phyloP scores from a whole-genome alignment of 306 rosid genomes.

The Lotus japonicus region DNA sequence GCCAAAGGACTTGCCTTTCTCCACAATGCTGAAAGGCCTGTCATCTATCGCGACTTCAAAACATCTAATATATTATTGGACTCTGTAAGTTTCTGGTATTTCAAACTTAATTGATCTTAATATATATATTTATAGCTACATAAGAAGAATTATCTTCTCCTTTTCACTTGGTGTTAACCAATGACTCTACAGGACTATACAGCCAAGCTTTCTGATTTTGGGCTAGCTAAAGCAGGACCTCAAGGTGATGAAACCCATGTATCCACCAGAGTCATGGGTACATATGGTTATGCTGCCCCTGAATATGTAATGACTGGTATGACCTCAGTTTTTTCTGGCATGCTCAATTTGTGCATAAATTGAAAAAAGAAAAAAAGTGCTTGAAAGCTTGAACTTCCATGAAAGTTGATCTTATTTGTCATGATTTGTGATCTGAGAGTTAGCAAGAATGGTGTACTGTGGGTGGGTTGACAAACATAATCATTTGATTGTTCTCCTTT shows the following conservation, averaged over 20 bases:
- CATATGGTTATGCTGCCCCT: constrained; percentile 98
- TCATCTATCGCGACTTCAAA: constrained; percentile 91
- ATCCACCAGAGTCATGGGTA: constrained; percentile 96
- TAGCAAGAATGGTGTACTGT: neutral
- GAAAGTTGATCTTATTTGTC: neutral
- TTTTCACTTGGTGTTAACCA: constrained; percentile 13
- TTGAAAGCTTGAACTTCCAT: constrained; percentile 13
- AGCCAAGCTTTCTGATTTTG: constrained; percentile 96
- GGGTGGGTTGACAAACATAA: neutral
- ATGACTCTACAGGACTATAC: constrained; percentile 70
- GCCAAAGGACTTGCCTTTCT: constrained; percentile 98
- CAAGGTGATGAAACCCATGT: constrained; percentile 99
- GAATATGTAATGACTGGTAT: constrained; percentile 98
- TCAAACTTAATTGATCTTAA: neutral
- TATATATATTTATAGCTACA: neutral
- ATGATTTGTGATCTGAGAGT: neutral
- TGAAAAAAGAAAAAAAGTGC: neutral
- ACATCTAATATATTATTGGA: constrained; percentile 92
- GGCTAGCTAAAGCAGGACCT: constrained; percentile 98
- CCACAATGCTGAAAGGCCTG: constrained; percentile 94
- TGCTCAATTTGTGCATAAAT: constrained; percentile 8
- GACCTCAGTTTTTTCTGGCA: constrained; percentile 15
- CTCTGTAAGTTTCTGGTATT: constrained; percentile 55
- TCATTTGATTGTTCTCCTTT: neutral
- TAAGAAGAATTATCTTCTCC: neutral